Evolutionary conservation across 2,329 filamentous ascomycete species (phyloP), one percentile per base, ranked within the genome.

Genomic region (Curvularia eragrostidis): DNA sequence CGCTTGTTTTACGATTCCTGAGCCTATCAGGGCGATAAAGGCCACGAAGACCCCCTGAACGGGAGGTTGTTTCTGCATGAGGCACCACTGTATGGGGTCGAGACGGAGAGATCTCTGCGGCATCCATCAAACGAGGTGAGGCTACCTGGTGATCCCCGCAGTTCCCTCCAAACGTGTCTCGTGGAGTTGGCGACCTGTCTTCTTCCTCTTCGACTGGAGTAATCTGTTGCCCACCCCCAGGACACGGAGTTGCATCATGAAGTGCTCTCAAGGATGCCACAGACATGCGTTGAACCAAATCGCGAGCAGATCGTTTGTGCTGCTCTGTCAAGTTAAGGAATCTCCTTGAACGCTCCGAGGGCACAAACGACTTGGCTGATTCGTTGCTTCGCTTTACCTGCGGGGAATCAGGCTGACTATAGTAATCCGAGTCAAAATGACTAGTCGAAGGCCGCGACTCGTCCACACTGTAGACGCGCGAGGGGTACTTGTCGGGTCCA

Each of bases 341-440:
- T 15, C 69, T 69, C 59, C 58, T 70, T 10, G 73, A 73, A n/a
- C 67, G 69, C 43, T 70, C 68, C 4, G 70, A 71, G 9, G 67
- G 65, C 3, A 58, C 49, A 1, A 64, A 38, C 9, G 61, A 63
- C 15, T 24, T 50, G n/a, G 67, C 41, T 0, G 66, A 68, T 18
- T 68, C 65, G 15, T 55, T 68, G 49, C 66, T 69, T 2, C 49
- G 32, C 43, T 67, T 64, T 15, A 60, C 59, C 26, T 65, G 68
- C 36, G 73, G 74, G 23, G 73, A 75, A 7, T 58, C 66, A 41
- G 73, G 70, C 54, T 75, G 74, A 47, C 73, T 76, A 58, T 74
- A 77, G 52, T 77, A 77, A 44, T 77, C 74, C 18, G 74, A 77
- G 48, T 75, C 71, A 38, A 72, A 70, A 44, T 75, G 68, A 34